phyloP scores from a whole-genome alignment of 225 moss, liverwort and hornwort species.

The Climacium dendroides region DNA sequence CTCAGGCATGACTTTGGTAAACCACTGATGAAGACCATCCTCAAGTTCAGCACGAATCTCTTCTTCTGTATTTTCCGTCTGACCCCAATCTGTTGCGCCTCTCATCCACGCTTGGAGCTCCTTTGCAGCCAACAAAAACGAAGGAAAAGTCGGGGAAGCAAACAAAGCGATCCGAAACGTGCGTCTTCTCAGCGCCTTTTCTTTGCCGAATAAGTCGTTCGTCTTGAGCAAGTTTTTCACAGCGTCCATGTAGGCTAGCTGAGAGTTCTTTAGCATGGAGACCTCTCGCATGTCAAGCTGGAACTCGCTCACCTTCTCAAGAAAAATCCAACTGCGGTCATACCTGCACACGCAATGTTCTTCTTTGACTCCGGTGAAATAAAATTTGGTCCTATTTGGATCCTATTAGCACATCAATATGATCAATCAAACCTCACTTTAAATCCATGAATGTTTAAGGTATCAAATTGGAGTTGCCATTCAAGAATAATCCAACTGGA shows the following conservation, averaged over 20 bases:
- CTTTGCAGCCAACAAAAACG: background rate
- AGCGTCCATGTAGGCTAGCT: background rate
- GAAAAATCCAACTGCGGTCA: constrained; percentile 2
- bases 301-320: background rate
- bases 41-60: constrained; percentile 8
- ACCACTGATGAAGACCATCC: constrained; percentile 10
- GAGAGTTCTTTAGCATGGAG: background rate
- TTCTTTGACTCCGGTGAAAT: background rate
- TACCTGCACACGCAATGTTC: background rate
- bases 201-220: background rate
- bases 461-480: background rate
- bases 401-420: background rate
- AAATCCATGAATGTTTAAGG: background rate
- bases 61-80: background rate
- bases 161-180: background rate
- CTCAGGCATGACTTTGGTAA: background rate
- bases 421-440: background rate
- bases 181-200: background rate
- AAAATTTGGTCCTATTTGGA: background rate
- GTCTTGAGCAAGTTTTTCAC: background rate
- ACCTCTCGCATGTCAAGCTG: constrained; percentile 9
- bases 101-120: background rate
- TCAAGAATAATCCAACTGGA: background rate
- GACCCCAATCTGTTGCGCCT: background rate
- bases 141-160: constrained; percentile 20